Evolutionary conservation across 2,329 filamentous ascomycete species (phyloP).

Genomic region (Annulohypoxylon truncatum): DNA sequence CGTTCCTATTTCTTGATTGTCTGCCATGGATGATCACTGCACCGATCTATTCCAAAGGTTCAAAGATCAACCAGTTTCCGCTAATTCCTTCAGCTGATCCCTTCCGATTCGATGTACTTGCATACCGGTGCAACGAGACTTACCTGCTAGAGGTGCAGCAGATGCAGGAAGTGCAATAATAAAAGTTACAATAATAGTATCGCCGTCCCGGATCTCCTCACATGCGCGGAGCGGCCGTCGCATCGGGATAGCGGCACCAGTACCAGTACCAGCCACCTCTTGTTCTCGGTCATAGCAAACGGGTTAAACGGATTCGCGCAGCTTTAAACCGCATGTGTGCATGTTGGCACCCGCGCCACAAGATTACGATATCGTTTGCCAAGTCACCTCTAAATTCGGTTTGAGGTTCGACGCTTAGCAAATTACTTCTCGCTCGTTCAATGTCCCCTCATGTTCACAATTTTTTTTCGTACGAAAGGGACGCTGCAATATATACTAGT

Average conservation of each 20-base stretch:
- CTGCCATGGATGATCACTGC: slow-evolving; percentile 26
- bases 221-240: background rate
- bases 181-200: slow-evolving; percentile 25
- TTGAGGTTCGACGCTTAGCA: background rate
- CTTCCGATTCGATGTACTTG: slow-evolving; percentile 24
- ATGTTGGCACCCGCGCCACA: background rate
- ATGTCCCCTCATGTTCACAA: no score
- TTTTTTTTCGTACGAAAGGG: slow-evolving; percentile 1
- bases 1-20: slow-evolving; percentile 3
- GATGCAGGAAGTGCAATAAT: background rate
- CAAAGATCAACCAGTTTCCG: slow-evolving; percentile 25
- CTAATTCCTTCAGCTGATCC: slow-evolving; percentile 28
- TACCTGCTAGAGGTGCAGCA: slow-evolving; percentile 4
- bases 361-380: background rate
- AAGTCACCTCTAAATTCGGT: background rate
- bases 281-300: background rate
- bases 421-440: background rate
- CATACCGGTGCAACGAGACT: slow-evolving; percentile 21
- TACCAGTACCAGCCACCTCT: background rate
- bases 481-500: background rate
- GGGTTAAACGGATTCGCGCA: background rate
- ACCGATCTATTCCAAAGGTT: slow-evolving; percentile 27
- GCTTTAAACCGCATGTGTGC: background rate
- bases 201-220: slow-evolving; percentile 1
- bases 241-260: slow-evolving; percentile 21